These are phyloP conservation scores for Tripterygium wilfordii DNA, from an alignment of 177 flowering plant genomes.

Conservation along the genomic window DNA sequence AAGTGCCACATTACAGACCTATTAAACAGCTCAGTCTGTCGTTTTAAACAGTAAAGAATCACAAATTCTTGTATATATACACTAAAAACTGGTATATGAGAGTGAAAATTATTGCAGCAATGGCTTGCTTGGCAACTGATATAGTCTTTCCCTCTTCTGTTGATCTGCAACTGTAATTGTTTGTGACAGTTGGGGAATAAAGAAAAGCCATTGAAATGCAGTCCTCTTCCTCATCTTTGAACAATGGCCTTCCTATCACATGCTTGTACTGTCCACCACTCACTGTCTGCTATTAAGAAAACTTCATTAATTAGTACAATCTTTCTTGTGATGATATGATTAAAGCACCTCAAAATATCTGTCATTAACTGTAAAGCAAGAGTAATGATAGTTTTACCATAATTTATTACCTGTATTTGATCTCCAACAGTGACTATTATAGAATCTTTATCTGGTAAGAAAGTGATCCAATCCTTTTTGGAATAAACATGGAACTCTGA, in stretches of 20 bases:
- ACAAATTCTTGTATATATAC: constrained; percentile 22
- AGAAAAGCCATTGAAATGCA: constrained; percentile 70
- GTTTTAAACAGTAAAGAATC: no score
- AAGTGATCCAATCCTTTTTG: constrained; percentile 84
- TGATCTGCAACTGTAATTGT: neutral
- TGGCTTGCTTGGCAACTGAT: constrained; percentile 47
- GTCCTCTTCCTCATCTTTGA: constrained; percentile 33
- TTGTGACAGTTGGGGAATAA: constrained; percentile 38
- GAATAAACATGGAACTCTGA: constrained; percentile 75
- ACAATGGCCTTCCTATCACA: constrained; percentile 75
- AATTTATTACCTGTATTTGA: constrained; percentile 57
- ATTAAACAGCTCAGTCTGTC: no score
- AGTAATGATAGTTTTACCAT: no score
- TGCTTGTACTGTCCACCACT: constrained; percentile 67
- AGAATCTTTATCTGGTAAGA: constrained; percentile 45
- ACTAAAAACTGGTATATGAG: constrained; percentile 35
- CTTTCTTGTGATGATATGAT: no score
- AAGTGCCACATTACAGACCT: no score
- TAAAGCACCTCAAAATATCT: no score
- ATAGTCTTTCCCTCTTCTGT: constrained; percentile 21
- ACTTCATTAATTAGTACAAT: no score
- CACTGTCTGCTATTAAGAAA: constrained; percentile 39
- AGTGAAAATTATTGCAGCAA: constrained; percentile 32
- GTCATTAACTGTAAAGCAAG: no score
- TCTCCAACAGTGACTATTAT: constrained; percentile 73